Evolutionary conservation across 768 basidiomycete genomes (phyloP), one percentile per base, ranked within the genome.

Genomic region (Boletus subparvulus): DNA sequence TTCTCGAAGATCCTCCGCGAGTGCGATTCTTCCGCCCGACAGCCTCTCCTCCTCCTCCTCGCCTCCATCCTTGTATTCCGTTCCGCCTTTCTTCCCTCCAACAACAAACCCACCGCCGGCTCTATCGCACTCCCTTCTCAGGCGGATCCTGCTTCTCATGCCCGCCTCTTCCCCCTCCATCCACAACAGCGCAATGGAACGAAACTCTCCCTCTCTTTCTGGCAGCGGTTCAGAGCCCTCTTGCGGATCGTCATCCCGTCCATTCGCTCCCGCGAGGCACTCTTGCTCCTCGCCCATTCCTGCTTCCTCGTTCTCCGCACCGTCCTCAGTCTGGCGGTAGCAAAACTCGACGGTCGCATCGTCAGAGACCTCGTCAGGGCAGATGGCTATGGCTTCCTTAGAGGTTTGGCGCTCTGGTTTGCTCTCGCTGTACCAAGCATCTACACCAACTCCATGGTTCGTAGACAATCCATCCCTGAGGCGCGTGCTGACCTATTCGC

Each of bases 391-490:
- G 94, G 92, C 0, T 98, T 98, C 68, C 61, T 92, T 17, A 81
- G 77, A 51, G 95, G 94, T 1, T 73, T 98, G 1, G 88, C 77
- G 0, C 77, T 92, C 52, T 98, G 96, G 96, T 97, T 95, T 66
- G 75, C 85, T 11, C 79, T 98, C 11, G 93, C 94, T 2, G 80
- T 98, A 26, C 96, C 96, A 0, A 93, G 91, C 67, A 94, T 93
- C 21, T 94, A 94, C 69, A 98, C 96, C 0, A 98, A 98, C 68
- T 87, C 92, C 2, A 94, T 98, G 92, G 92, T 91, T 33, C 47
- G 76, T 57, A 10, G 11, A 12, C 14, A 0, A 0, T 30, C 6
- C 4, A 16, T 12, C 16, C 21, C 32, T 32, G 11, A 16, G 2
- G 3, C 14, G 12, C 3, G 6, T 28, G 17, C 37, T 64, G 28